Evolutionary conservation across 2,329 filamentous ascomycete genomes (phyloP), one percentile per base, ranked within the genome.

Genomic region (Clonostachys chloroleuca): DNA sequence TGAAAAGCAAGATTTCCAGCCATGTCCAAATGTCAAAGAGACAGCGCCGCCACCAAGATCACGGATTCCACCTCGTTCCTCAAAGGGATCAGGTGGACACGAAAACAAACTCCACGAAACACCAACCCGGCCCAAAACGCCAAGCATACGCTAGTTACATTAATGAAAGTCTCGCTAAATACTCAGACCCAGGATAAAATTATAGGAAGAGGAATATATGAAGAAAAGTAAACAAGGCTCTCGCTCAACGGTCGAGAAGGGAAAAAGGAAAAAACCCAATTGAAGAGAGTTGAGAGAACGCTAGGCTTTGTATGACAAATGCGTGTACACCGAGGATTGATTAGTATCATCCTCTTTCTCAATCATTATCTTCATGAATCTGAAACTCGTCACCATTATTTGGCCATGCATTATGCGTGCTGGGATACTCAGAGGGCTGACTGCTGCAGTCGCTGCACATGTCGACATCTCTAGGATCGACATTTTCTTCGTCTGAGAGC

Each of bases 361-460:
- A 50, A 20, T 59, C 57, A 41, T 58, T 30, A 55, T 73, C 69
- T 55, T 71, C 69, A 52, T 73, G 69, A 37, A 73, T 73, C 20
- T 56, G 56, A 44, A 73, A 72, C 7, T 56, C 66, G 3, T 51
- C 43, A 33, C 52, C 55, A n/a, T 18, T 42, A 37, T 53, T 50
- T 6, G 63, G 62, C 68, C 68, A 75, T 9, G 65, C 64, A 14
- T 60, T 65, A 50, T 75, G 73, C 12, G 71, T 79, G 56, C 72
- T 78, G 6, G 77, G 73, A 53, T 81, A 82, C 55, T 81, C 78
- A 16, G 73, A 78, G 2, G 79, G 79, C 53, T 71, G 68, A 58
- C 75, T 77, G 55, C 77, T 80, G 34, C 52, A 61, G 5, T 67
- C 66, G 46, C 59, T 66, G n/a, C 52, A 52, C n/a, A 58, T 56